Evolutionary conservation across 164 flowering plant species (phyloP), one percentile per base, ranked within the genome.

Genomic region (Stephania yunnanensis): DNA sequence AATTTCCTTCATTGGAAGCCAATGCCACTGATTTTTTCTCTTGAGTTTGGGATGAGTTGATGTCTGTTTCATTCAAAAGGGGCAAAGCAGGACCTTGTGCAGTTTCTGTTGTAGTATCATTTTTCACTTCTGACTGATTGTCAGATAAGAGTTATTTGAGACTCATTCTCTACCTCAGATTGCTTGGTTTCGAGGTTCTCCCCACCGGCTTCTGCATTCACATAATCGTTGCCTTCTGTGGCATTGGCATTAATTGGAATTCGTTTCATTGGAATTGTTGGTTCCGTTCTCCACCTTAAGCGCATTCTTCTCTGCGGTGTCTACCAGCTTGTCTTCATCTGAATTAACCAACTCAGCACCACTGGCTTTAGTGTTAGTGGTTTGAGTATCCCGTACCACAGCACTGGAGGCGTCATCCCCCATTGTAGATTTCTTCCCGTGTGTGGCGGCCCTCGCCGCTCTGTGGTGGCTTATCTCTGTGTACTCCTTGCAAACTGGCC

Each of bases 371-470:
- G 71, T 15, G 9, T 64, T 81, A 22, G 15, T 61, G 73, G 52
- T 70, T 63, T 85, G 86, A 71, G 79, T 79, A 36, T 87, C 84
- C 72, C 83, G 86, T 50, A 71, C 78, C 50, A 85, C 91, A 46
- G 84, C 89, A 73, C 90, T 86, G 52, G 84, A 82, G 75, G 82
- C 80, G 83, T 94, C 95, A 83, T 94, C 98, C 2, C 87, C 97
- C 80, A n/a, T 84, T 94, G 80, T 94, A 92, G 31, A 87, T 79
- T 80, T 88, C 98, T 77, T 92, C 98, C 1, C 93, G 87, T 89
- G 94, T 50, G 82, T 73, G 68, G n/a, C n/a, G n/a, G n/a, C n/a
- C n/a, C n/a, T n/a, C n/a, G n/a, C n/a, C n/a, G n/a, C n/a, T n/a
- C n/a, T n/a, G n/a, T n/a, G n/a, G n/a, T n/a, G n/a, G n/a, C n/a